Evolutionary conservation across 2,329 filamentous ascomycete species (phyloP), one percentile per base, ranked within the genome.

Genomic region (Aureobasidium subglaciale): DNA sequence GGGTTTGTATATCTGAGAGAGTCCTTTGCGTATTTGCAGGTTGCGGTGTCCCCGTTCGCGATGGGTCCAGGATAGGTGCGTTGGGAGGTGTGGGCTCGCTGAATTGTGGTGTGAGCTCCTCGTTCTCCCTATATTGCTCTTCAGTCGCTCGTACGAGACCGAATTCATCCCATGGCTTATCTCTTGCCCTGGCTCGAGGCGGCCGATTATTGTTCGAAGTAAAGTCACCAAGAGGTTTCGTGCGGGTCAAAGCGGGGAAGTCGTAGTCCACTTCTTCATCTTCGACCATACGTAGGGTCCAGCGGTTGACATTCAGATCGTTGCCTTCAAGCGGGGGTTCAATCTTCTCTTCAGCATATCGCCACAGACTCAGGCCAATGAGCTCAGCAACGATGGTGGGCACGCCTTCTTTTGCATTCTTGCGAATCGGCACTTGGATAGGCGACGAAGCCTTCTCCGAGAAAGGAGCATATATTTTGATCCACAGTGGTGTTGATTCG

Each of bases 261-360:
- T 93, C 89, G 61, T 90, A 87, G 62, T 95, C 88, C 1, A 92
- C 84, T 65, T 93, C 88, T 46, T 87, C 89, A 56, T 88, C 87
- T 65, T 93, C 83, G 8, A 91, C 87, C 83, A 95, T 90, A 37
- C 88, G 81, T 56, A 95, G 72, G 22, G 84, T 88, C 86, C 87
- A 93, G 75, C 84, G 84, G 65, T 92, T 92, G 62, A 91, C 85
- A 62, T 88, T 89, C 52, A 83, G 75, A 65, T 89, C 88, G 49
- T 84, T 80, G 2, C 73, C 67, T 0, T 82, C 74, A 9, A 93
- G 73, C 0, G 78, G 67, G 3, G 88, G 88, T 60, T 90, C 81
- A 25, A 83, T 74, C 62, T 87, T 87, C 66, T 91, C 87, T 63
- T 91, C 85, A 45, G 83, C 82, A 67, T 92, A 93, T 59, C 86